Percentiles rank a stretch among this genome's conserved stretches.
These are phyloP conservation scores for Ophiosphaerella korrae DNA, from an alignment of 2,329 filamentous ascomycete species.

Conservation along the genomic window DNA sequence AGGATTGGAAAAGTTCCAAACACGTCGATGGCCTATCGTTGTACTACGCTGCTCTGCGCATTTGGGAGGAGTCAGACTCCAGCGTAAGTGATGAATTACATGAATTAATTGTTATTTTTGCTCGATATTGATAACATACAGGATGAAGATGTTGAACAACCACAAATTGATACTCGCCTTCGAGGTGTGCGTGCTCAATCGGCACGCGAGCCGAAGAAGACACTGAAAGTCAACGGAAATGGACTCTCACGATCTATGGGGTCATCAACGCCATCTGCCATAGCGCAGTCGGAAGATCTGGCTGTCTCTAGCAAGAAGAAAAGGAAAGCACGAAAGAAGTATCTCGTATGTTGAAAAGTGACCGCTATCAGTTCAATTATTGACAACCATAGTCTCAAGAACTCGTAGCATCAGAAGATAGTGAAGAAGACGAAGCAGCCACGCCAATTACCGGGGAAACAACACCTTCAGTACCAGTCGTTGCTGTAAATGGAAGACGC, in stretches of 20 bases:
- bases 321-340: conserved; percentile 35
- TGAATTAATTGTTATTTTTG: not conserved
- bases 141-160: conserved; percentile 29
- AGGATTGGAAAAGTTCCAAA: conserved; percentile 36
- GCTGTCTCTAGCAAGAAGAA: conserved; percentile 34
- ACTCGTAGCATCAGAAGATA: conserved; percentile 37
- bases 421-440: conserved; percentile 22
- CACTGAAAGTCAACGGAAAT: conserved; percentile 32
- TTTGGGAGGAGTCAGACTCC: conserved; percentile 35
- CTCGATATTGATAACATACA: conserved; percentile 25
- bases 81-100: conserved; percentile 26
- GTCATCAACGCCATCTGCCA: conserved; percentile 20
- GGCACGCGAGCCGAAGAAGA: conserved; percentile 32
- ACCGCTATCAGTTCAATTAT: conserved; percentile 1
- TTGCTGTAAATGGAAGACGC: conserved; percentile 25
- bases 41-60: conserved; percentile 35
- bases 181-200: conserved; percentile 23
- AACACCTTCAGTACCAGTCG: conserved; percentile 14
- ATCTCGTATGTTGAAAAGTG: conserved; percentile 23
- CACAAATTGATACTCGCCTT: conserved; percentile 22
- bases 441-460: conserved; percentile 9
- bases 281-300: conserved; percentile 24
- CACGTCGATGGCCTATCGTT: conserved; percentile 36
- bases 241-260: conserved; percentile 18
- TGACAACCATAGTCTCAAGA: conserved; percentile 34